Evolutionary conservation across 176 grass and related monocot species (phyloP), one percentile per base, ranked within the genome.

Genomic region (Panicum miliaceum): DNA sequence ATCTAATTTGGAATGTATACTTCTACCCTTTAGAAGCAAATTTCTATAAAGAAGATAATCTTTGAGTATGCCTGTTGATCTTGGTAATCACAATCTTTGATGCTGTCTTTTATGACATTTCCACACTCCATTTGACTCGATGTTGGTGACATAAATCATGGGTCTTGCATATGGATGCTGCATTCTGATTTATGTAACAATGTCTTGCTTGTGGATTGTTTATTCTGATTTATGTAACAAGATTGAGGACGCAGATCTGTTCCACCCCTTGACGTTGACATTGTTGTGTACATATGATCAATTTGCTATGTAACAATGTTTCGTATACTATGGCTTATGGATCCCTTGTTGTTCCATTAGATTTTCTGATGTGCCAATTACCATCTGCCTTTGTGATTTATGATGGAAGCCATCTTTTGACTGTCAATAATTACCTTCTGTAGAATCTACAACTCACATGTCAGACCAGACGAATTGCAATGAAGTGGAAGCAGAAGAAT

Each of bases 401-500:
- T 81, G 23, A 81, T 34, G 37, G 18, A 29, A 70, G 32, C 10
- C 19, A 26, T 74, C 11, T 75, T 79, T 40, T 66, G 2, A 45
- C 35, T 68, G 47, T 51, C 66, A 70, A 83, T 79, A 70, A 83
- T 79, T 48, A 46, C 32, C 35, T 54, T 66, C 42, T 70, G 40
- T 73, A 96, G 94, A 89, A n/a, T 86, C 73, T 76, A 87, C 83
- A 76, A 91, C 83, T 3, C 36, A 52, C 47, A 61, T 82, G 70
- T 61, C 79, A 72, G 84, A 87, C 60, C 94, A 85, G 66, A 84
- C 85, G 61, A 76, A 83, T 82, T 89, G 88, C 70, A 86, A 85
- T 32, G 84, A 93, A 70, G 85, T 82, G 5, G 86, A 91, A 85
- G 76, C 82, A 83, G 94, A 96, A 81, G 94, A 96, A 61, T 82